Base-by-base conservation (phyloP, 371 early-diverging fungal species). In the Apophysomyces ossiformis region DNA sequence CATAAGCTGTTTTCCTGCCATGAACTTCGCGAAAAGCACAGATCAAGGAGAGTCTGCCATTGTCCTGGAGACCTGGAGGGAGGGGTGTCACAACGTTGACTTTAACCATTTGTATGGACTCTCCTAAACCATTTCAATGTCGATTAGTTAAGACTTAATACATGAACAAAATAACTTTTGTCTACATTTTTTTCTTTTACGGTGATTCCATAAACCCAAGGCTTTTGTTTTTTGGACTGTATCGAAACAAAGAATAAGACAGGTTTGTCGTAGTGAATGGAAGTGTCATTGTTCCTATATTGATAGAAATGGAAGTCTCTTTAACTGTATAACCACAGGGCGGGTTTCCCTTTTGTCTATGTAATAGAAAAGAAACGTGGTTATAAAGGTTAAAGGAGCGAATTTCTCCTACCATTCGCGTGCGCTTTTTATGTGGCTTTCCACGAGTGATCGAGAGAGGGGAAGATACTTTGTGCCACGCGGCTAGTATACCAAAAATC, bases 21-120 rank as follows among this genome's bases (percentile, higher is more conserved):
- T 26, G 54, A 50, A 50, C 9, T 26, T n/a, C 54, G 21, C 54
- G 21, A 50, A 50, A 26, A 50, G 54, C 54, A 50, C 54, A 50
- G 54, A 50, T 50, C 54, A 50, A 50, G 54, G 54, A 50, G 54
- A 21, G 54, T 21, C 35, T 50, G 54, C 54, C 21, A 50, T 50
- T 50, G 54, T 50, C 21, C 21, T 50, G 54, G 54, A 21, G 35
- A 50, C 54, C 54, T 21, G 54, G 21, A 21, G 54, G 21, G 54
- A 26, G 21, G 21, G 13, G 21, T 26, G 5, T 50, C 21, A 50
- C 54, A 50, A 50, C 54, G 54, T 50, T 50, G 54, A 50, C 54
- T 21, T 50, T 50, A 50, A 50, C 54, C 54, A 21, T 50, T 50
- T 50, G 54, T 50, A 50, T 50, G 54, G 54, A n/a, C 11, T 9